Evolutionary conservation across 23 red algal genomes (phyloP), one percentile per base, ranked within the genome.

Genomic region (Gracilaria vermiculophylla): DNA sequence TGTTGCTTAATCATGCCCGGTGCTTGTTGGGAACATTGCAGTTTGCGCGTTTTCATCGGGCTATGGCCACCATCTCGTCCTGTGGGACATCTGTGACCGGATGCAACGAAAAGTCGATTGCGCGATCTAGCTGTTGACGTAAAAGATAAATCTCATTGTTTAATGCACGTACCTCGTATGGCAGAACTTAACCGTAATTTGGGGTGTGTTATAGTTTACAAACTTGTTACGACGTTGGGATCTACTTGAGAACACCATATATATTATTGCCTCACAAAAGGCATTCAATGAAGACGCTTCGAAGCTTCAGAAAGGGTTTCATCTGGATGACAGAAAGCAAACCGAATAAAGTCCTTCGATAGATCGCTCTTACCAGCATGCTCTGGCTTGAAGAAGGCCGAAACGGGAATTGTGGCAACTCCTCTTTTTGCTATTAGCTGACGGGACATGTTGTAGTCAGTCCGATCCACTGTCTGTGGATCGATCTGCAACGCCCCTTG

Each of bases 281-380:
- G 2, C 39, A 16, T 17, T 70, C 28, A 73, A 36, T 17, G 3
- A 66, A 79, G 53, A 29, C 76, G 49, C 42, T 32, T 41, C 2
- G 53, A 54, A 37, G 91, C 97, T 53, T 94, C 89, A 29, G 48
- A 56, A 28, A 99, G 94, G 36, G 91, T 88, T 28, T 74, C 74
- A 51, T 95, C 92, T 12, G 61, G 78, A 77, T 95, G 92, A 79
- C 97, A 99, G 76, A 99, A 99, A 44, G 97, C 90, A 80, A 99
- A 99, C 4, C 97, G 88, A 43, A 96, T 62, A 35, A 69, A 77
- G 42, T 75, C 54, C 21, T 73, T 74, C 71, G 86, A 77, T 6
- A 76, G 64, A 20, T 28, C 57, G 0, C 55, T 76, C 39, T 41
- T 74, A 7, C 61, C 62, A 20, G 74, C 62, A 45, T 69, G 53